Base-by-base conservation (phyloP, 805 yeast species). In the Starmerella floris region DNA sequence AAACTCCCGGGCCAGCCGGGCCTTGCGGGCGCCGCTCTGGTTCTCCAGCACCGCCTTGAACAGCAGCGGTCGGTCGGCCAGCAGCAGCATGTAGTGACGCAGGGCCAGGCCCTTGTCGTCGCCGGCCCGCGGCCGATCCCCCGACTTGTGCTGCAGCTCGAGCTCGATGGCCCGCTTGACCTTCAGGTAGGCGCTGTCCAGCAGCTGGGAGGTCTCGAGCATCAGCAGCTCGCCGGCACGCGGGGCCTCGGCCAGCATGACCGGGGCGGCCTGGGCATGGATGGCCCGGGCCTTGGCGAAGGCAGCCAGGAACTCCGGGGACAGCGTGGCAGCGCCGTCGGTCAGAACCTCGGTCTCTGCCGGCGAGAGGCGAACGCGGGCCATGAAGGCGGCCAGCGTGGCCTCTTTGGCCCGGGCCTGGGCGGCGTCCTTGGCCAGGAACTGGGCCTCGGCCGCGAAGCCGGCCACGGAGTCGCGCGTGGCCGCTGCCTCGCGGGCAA, bases 21-120 rank as follows among this genome's bases (percentile, higher is more conserved):
- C 71, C 1, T 87, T 75, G 35, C 95, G 69, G n/a, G 77, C 63
- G n/a, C 74, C 76, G 1, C 76, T 67, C n/a, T 85, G 71, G 30
- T 70, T 75, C 20, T 67, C 66, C 23, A 83, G 67, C 26, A 84
- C 76, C 4, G 67, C 65, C 44, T 74, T 73, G 55, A 81, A 76
- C 44, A 61, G 41, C 20, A 58, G 42, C 5, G 68, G 68, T 21
- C 65, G 52, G 30, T 56, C 64, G 0, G 62, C 58, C 16, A 65
- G 58, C 44, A 49, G 38, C 11, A 44, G 35, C 43, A 54, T 46
- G 38, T 52, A 44, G 22, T 22, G 32, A 9, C 50, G 46, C 28
- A 50, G 40, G n/a, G 39, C 21, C 5, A 10, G 5, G 32, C 31
- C 9, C 9, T n/a, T n/a, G n/a, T 10, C 19, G 19, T n/a, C 17